Conservation (phyloP, 2,329 filamentous ascomycete species). For the Coleophoma crateriformis region DNA sequence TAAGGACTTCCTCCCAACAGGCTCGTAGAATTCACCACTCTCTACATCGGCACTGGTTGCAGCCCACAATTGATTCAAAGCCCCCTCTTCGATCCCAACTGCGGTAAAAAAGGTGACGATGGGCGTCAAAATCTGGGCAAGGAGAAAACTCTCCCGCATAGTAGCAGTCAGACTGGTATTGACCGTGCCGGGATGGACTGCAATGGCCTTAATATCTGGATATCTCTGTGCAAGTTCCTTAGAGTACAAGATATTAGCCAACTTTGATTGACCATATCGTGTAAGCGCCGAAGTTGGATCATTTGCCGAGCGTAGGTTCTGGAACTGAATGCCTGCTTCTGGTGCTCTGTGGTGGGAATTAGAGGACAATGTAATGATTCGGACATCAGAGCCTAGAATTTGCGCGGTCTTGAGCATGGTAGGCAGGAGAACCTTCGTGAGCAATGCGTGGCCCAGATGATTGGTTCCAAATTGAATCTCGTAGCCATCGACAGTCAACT, state of each 20-base stretch:
- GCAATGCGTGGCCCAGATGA: too few relatives aligned
- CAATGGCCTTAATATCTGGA: not conserved
- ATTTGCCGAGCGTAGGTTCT: too few relatives aligned
- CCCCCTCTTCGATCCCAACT: conserved; percentile 22
- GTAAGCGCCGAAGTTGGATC: too few relatives aligned
- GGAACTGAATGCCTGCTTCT: too few relatives aligned
- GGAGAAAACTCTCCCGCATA: not conserved
- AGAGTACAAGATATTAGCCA: conserved; percentile 19
- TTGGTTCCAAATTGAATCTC: too few relatives aligned
- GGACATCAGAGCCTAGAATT: too few relatives aligned
- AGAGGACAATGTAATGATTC: too few relatives aligned
- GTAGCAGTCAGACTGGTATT: not conserved
- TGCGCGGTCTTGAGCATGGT: too few relatives aligned
- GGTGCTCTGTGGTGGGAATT: too few relatives aligned
- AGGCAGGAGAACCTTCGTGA: too few relatives aligned
- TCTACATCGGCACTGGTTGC: conserved; percentile 16
- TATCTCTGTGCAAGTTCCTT: not conserved
- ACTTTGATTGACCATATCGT: not conserved
- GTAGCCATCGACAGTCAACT: too few relatives aligned
- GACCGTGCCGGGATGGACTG: not conserved
- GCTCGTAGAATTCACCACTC: conserved; percentile 31
- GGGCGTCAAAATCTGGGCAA: not conserved
- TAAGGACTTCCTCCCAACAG: conserved; percentile 26
- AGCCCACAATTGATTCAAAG: conserved; percentile 37
- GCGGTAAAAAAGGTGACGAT: not conserved